These are phyloP conservation scores for Plantago lanceolata DNA, from an alignment of 305 asterid species.

Conservation along the genomic window DNA sequence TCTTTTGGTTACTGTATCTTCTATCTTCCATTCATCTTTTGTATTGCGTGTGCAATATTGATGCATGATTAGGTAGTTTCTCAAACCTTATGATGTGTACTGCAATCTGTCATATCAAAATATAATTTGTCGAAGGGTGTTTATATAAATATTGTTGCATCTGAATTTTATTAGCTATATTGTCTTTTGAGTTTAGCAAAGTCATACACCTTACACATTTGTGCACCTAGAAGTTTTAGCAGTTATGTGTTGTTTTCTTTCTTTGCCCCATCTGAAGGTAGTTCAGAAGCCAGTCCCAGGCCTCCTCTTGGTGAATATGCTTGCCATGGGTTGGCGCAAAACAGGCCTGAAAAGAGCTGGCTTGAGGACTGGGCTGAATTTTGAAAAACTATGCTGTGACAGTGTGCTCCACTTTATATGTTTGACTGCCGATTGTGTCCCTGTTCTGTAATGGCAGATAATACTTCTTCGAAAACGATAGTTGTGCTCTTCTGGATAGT, in stretches of 20 bases:
- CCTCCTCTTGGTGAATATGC: neutral
- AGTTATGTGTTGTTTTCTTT: no score
- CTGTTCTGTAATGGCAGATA: neutral
- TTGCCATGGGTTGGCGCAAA: neutral
- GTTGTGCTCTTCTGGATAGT: slow-evolving; percentile 11
- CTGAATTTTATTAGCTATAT: neutral
- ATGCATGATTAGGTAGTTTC: neutral
- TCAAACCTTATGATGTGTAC: neutral
- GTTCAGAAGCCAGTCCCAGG: neutral
- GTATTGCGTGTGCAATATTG: neutral
- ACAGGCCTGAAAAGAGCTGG: neutral
- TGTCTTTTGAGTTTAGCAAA: no score
- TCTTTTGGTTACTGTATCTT: no score
- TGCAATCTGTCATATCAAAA: neutral
- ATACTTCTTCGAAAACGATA: slow-evolving; percentile 10
- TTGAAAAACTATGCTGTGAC: neutral
- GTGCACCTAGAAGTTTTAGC: no score
- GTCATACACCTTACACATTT: no score
- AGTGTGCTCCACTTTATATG: slow-evolving; percentile 7
- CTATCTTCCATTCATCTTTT: no score
- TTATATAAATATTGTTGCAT: neutral
- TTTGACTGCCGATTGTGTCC: slow-evolving; percentile 12
- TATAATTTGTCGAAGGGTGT: neutral
- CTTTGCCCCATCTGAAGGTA: neutral
- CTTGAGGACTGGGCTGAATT: no score